Evolutionary conservation across 2,329 filamentous ascomycete genomes (phyloP), one percentile per base, ranked within the genome.

Genomic region (Paraphoma chrysanthemicola): DNA sequence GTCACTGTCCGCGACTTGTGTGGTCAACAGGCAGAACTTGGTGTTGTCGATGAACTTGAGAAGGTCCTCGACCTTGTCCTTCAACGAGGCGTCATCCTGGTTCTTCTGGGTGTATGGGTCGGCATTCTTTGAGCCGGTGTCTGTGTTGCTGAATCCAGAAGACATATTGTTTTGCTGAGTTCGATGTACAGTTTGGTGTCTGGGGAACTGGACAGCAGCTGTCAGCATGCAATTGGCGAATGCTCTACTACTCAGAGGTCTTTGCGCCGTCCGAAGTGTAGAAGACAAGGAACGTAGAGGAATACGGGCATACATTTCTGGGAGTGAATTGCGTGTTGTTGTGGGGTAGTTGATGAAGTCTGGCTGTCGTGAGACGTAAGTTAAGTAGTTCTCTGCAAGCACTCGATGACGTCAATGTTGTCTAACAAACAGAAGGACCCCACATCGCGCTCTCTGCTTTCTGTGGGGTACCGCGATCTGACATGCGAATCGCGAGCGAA

Each of bases 21-120:
- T 96, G 8, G 92, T 95, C 87, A 96, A 88, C 89, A 96, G 91
- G 77, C 90, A 91, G 74, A 92, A 96, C 79, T 96, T 96, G 81
- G 84, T 85, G 60, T 83, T 82, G 38, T 85, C 83, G 72, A 91
- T 85, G 77, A 96, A 96, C 12, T 82, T 79, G 67, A 83, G 81
- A 39, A 96, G 84, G 57, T 90, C 91, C 56, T 90, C 84, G 60
- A 96, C 82, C 81, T 96, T 96, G 62, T 91, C 85, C 66, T 90
- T 85, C 33, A 92, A 78, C 3, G 87, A 81, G 14, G 83, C 80
- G 44, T 96, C 92, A 49, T 92, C 84, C 55, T 87, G 81, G 79
- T 91, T 93, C 78, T 88, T 86, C 57, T 90, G 87, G 72, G 87
- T 92, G 82, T 96, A 96, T 1, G 91, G 91, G 78, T 95, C 90